A percentile compares a stretch with the other conserved stretches of the same genome.
Evolutionary conservation across 306 rosid genomes (phyloP).

Genomic region (Trichosanthes truncata): DNA sequence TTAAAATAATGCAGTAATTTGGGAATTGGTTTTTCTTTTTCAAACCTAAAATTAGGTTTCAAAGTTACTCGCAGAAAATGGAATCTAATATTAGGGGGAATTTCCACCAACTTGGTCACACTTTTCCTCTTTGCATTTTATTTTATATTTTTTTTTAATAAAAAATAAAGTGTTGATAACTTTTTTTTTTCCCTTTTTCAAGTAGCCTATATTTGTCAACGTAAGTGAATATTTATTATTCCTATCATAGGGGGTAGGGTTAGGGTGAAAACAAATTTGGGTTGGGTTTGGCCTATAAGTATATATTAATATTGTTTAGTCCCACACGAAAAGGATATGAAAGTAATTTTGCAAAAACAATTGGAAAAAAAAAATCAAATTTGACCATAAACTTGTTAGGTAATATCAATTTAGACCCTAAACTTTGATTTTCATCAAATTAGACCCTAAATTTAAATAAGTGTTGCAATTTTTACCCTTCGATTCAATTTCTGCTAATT

Average conservation of each 20-base stretch:
- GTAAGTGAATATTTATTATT: neutral
- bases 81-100: neutral
- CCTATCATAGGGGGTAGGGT: neutral
- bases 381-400: too few species aligned
- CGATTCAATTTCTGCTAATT: too few species aligned
- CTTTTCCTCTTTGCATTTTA: neutral
- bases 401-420: too few species aligned
- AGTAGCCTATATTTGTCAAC: neutral
- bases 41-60: neutral
- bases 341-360: neutral
- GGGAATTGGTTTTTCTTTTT: neutral
- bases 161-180: neutral
- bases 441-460: too few species aligned
- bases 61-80: neutral
- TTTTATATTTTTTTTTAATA: neutral
- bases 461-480: too few species aligned
- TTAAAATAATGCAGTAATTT: neutral
- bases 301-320: neutral
- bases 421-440: too few species aligned
- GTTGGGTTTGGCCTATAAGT: neutral
- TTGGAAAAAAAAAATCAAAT: too few species aligned
- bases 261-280: neutral
- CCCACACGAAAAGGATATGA: neutral
- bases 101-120: neutral
- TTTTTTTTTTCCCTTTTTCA: neutral